phyloP scores from a whole-genome alignment of 768 basidiomycete genomes.

The Bullera alba region DNA sequence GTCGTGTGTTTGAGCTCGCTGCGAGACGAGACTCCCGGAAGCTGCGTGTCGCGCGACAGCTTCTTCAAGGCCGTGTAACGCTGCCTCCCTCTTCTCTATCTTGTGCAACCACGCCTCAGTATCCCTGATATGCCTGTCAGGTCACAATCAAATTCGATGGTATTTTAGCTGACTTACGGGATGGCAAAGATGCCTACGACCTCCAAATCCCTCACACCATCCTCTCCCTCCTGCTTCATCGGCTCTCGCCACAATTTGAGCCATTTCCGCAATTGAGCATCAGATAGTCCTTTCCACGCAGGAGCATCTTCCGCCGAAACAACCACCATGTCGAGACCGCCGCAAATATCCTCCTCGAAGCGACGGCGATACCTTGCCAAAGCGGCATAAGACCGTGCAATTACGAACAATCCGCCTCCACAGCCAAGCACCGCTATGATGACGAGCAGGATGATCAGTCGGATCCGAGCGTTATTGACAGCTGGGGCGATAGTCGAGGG shows the following conservation, averaged over 20 bases:
- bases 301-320: constrained; percentile 59
- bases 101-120: constrained; percentile 61
- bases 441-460: constrained; percentile 63
- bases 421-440: constrained; percentile 60
- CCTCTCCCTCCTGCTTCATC: constrained; percentile 53
- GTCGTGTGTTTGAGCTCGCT: no score
- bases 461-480: constrained; percentile 50
- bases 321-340: constrained; percentile 69
- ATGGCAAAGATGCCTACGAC: constrained; percentile 68
- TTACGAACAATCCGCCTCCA: constrained; percentile 60
- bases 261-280: constrained; percentile 64
- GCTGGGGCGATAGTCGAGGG: constrained; percentile 39
- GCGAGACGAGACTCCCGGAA: no score
- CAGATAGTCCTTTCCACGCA: constrained; percentile 66
- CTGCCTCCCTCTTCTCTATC: constrained; percentile 67
- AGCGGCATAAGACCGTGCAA: constrained; percentile 59
- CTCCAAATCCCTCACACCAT: constrained; percentile 52
- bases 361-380: constrained; percentile 55
- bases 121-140: constrained; percentile 53
- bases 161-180: constrained; percentile 54
- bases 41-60: no score
- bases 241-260: no score
- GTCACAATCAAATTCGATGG: not conserved
- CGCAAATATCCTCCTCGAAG: constrained; percentile 62
- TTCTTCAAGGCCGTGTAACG: constrained; percentile 71